Percentiles rank a stretch among this genome's conserved stretches.
Conservation (phyloP, 2,329 filamentous ascomycete species). For the Gaeumannomyces tritici region DNA sequence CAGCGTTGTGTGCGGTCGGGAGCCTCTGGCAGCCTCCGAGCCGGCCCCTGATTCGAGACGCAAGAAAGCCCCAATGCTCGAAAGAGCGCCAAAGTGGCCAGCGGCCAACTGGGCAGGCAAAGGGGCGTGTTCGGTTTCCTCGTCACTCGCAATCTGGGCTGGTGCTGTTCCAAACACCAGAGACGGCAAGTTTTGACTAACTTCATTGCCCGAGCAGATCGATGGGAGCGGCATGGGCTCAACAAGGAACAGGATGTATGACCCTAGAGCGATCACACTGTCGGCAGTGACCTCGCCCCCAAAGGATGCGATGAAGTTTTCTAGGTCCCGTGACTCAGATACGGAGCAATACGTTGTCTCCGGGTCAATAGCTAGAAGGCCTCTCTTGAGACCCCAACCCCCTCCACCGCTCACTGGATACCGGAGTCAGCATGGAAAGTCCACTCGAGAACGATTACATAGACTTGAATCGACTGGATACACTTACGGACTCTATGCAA, state of each 20-base stretch:
- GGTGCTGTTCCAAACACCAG: constrained; percentile 8
- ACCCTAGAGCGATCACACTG: constrained; percentile 52
- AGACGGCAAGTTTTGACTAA: constrained; percentile 1
- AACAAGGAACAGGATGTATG: constrained; percentile 58
- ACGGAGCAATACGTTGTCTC: constrained; percentile 44
- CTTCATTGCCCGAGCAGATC: neutral
- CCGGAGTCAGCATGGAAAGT: constrained; percentile 8
- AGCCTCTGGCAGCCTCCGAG: neutral
- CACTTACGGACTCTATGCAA: constrained; percentile 36
- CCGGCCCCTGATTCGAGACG: constrained; percentile 11
- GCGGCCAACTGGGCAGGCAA: constrained; percentile 11
- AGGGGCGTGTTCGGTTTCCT: neutral
- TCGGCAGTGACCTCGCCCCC: constrained; percentile 27
- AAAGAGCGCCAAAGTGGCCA: constrained; percentile 52
- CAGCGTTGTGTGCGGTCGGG: constrained; percentile 4
- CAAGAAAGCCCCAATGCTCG: constrained; percentile 50
- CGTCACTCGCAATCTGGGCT: neutral
- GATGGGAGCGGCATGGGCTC: constrained; percentile 5
- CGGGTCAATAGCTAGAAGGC: constrained; percentile 69
- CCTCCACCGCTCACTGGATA: constrained; percentile 65
- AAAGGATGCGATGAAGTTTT: constrained; percentile 42
- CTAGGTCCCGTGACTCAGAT: constrained; percentile 39
- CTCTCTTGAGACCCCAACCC: constrained; percentile 75
- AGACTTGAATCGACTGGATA: neutral
- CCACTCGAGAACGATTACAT: neutral